Conservation (phyloP, 2,329 filamentous ascomycete species). For the Fusarium haematococcum region DNA sequence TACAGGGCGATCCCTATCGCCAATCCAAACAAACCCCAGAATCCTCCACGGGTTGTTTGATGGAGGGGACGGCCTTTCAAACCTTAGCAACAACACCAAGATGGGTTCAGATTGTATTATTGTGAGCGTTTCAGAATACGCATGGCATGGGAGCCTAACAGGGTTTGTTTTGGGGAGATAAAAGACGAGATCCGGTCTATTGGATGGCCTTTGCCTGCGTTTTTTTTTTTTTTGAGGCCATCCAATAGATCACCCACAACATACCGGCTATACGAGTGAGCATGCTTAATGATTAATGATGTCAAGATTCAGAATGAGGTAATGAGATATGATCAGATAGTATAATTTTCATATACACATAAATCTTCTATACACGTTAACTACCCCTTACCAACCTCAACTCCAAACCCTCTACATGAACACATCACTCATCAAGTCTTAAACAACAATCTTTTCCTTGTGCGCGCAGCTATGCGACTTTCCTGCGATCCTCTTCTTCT, state of each 20-base stretch:
- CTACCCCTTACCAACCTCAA: not conserved
- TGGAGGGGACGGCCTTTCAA: not conserved
- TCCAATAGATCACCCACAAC: not conserved
- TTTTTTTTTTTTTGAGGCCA: not conserved
- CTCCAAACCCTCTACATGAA: not conserved
- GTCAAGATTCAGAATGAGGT: not conserved
- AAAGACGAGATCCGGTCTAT: not conserved
- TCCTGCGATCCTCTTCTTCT: constrained; percentile 40
- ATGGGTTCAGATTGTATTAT: not conserved
- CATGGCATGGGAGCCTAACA: not conserved
- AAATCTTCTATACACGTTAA: not conserved
- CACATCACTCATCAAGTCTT: not conserved
- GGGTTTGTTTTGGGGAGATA: not conserved
- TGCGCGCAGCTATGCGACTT: constrained; percentile 46
- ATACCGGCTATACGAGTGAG: not conserved
- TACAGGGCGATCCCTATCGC: constrained; percentile 50
- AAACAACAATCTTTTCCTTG: constrained; percentile 40
- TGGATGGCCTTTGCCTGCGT: not conserved
- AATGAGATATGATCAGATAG: not conserved
- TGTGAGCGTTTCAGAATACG: not conserved
- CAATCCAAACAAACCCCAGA: constrained; percentile 43
- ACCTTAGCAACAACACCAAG: not conserved
- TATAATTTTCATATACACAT: not conserved
- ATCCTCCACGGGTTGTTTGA: constrained; percentile 13
- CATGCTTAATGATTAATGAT: constrained; percentile 3